These are phyloP conservation scores for Colletotrichum tamarilloi DNA, from an alignment of 2,329 filamentous ascomycete genomes.

Conservation along the genomic window DNA sequence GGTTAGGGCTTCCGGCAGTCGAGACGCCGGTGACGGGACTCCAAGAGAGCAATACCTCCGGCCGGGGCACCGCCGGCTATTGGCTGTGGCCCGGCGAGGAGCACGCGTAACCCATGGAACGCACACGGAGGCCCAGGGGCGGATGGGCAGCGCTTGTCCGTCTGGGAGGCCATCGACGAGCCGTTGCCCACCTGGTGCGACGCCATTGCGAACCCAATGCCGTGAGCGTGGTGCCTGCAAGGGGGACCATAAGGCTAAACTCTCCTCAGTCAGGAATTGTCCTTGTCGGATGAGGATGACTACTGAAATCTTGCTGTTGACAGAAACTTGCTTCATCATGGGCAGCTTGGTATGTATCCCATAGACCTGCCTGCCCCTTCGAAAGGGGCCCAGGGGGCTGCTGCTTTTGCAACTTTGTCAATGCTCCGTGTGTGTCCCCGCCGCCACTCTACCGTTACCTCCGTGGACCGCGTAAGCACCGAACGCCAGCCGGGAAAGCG, in stretches of 20 bases:
- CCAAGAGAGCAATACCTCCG: slow-evolving; percentile 31
- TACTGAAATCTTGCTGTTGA: background rate
- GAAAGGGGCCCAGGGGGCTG: background rate
- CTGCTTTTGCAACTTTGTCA: background rate
- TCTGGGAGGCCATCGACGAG: slow-evolving; percentile 9
- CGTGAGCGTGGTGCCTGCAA: background rate
- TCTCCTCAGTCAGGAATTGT: background rate
- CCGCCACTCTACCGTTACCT: slow-evolving; percentile 13
- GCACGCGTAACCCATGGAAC: slow-evolving; percentile 14
- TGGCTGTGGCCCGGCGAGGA: slow-evolving; percentile 18
- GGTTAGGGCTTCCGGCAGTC: slow-evolving; percentile 31
- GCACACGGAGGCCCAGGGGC: slow-evolving; percentile 11
- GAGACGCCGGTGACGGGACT: slow-evolving; percentile 27
- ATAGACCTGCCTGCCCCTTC: no score
- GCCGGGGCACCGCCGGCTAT: slow-evolving; percentile 25
- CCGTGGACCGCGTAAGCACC: slow-evolving; percentile 11
- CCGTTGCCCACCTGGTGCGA: background rate
- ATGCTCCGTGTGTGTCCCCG: background rate
- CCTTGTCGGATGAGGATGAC: background rate
- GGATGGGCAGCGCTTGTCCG: background rate
- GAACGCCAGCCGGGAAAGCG: background rate
- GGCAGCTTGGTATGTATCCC: background rate
- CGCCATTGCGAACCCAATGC: slow-evolving; percentile 9
- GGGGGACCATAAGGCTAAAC: background rate
- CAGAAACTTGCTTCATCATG: background rate